Conservation (phyloP, 768 basidiomycete genomes). For the Saitozyma sp. region DNA sequence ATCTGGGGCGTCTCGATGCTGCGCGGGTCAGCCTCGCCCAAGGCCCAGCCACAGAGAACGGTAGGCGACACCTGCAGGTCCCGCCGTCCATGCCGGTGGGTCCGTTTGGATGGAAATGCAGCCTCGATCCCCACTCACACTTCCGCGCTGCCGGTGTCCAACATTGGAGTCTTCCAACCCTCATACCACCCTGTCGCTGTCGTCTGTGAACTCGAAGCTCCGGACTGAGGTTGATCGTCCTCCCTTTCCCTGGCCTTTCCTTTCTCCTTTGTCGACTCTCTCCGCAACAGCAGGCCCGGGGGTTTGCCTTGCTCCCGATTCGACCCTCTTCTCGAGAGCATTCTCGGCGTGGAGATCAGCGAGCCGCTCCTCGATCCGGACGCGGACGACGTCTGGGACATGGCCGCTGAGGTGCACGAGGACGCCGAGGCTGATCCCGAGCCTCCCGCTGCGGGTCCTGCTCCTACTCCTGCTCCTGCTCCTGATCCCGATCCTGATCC, state of each 20-base stretch:
- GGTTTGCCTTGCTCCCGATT: constrained; percentile 8
- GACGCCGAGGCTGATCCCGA: constrained; percentile 5
- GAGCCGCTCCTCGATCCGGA: neutral
- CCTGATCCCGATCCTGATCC: neutral
- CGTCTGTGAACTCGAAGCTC: neutral
- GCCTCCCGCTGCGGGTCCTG: neutral
- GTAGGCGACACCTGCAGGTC: too few species aligned
- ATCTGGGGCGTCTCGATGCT: constrained; percentile 49
- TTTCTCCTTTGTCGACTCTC: constrained; percentile 2
- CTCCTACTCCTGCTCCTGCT: neutral
- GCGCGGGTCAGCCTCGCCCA: constrained; percentile 5
- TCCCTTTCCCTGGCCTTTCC: constrained; percentile 14
- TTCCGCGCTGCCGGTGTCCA: constrained; percentile 31
- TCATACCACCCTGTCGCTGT: constrained; percentile 6
- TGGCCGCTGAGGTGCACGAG: constrained; percentile 2
- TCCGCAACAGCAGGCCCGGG: constrained; percentile 10
- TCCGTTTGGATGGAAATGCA: too few species aligned
- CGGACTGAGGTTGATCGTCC: neutral
- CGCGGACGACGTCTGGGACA: neutral
- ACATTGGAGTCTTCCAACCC: constrained; percentile 21
- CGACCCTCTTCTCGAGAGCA: constrained; percentile 20
- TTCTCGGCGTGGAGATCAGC: constrained; percentile 14
- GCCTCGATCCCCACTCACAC: constrained; percentile 19
- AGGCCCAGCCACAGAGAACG: neutral
- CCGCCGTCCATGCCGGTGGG: neutral